A percentile compares a stretch with the other conserved stretches of the same genome.
phyloP scores from a whole-genome alignment of 2,329 filamentous ascomycete genomes.

The Verticillium nonalfalfae region DNA sequence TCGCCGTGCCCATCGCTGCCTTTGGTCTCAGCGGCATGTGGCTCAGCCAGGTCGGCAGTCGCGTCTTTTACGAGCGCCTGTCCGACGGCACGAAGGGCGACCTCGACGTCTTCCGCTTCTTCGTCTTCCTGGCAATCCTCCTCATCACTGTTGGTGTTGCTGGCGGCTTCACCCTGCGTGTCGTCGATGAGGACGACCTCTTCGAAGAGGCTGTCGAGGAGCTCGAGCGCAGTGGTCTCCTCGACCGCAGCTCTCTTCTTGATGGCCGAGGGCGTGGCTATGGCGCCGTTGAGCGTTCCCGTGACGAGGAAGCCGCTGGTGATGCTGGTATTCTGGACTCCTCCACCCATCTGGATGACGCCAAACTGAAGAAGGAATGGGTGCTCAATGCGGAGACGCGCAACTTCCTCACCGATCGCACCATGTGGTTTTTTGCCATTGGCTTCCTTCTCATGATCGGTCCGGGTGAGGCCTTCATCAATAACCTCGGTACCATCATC shows the following conservation, averaged over 20 bases:
- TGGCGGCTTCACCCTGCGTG: constrained; percentile 66
- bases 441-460: constrained; percentile 93
- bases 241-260: constrained; percentile 72
- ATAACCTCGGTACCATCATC: constrained; percentile 92
- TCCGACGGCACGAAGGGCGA: constrained; percentile 58
- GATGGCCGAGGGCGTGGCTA: constrained; percentile 46
- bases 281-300: constrained; percentile 31
- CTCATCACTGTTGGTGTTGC: constrained; percentile 64
- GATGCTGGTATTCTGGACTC: constrained; percentile 18
- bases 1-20: constrained; percentile 84
- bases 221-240: constrained; percentile 78
- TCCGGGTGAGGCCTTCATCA: constrained; percentile 96
- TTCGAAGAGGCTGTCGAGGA: constrained; percentile 89
- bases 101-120: constrained; percentile 76
- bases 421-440: constrained; percentile 91
- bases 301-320: constrained; percentile 23
- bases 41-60: constrained; percentile 82
- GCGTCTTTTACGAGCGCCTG: constrained; percentile 64
- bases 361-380: constrained; percentile 74
- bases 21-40: constrained; percentile 95
- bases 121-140: constrained; percentile 74
- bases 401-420: constrained; percentile 76
- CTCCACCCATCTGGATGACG: constrained; percentile 34
- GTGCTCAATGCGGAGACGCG: constrained; percentile 87
- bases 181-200: constrained; percentile 79